Base-by-base conservation (phyloP, 2,329 filamentous ascomycete genomes). In the Triangularia verruculosa region DNA sequence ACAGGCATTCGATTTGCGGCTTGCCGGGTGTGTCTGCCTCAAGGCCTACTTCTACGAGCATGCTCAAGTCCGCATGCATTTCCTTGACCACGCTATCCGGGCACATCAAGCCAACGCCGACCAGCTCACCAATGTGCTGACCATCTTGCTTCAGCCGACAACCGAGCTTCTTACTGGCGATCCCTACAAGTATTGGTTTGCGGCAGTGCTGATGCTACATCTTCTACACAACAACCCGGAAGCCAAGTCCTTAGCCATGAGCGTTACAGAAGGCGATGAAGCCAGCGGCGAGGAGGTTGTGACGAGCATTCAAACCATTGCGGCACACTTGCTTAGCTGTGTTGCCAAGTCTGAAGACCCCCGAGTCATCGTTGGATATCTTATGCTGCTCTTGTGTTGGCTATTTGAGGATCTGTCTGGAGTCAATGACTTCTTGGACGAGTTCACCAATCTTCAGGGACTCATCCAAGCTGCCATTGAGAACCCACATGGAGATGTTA, bases 261-360 rank as follows among this genome's bases (percentile, higher is more conserved):
- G 84, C 22, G 88, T 99, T 20, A 92, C 88, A 0, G 94, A 98
- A 76, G 95, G 95, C 11, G 92, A 98, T 74, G 91, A 91, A 22
- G 88, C 89, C 32, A 91, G 84, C 69, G 95, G 94, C 3, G 95
- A 99, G 78, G 95, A 99, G 76, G 92, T 97, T 12, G 89, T 99
- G 12, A 97, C 94, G 0, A 92, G 92, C 72, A 92, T 99, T 58
- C 95, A 99, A 75, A 90, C 89, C 1, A 85, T 98, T 64, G 87
- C 93, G 8, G 90, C 90, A 4, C 94, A 97, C 72, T 81, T 99
- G n/a, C 85, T 96, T 32, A 86, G 88, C 59, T 90, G 90, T 3
- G 81, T 97, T 15, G 61, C 66, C 53, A 70, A 87, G 92, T 70
- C 86, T 13, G 88, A 93, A 57, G 92, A 98, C 72, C 86, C 91